These are phyloP conservation scores for Leptographium procerum DNA, from an alignment of 2,329 filamentous ascomycete genomes.

Conservation along the genomic window DNA sequence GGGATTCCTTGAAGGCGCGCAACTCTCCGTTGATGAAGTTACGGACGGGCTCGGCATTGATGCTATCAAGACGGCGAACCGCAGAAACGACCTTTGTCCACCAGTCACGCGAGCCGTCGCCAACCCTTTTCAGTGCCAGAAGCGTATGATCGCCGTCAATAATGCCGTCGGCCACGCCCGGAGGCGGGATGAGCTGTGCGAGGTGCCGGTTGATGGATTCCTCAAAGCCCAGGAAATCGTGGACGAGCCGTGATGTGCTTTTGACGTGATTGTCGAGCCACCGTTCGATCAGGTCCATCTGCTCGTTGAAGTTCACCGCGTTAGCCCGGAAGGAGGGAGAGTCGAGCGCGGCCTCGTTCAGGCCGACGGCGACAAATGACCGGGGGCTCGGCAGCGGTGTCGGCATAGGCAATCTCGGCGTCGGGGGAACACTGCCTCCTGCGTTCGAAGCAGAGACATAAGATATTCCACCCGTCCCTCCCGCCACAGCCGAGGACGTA, in stretches of 20 bases:
- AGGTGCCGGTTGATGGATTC: slow-evolving; percentile 68
- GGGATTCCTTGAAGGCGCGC: slow-evolving; percentile 73
- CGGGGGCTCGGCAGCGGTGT: slow-evolving; percentile 12
- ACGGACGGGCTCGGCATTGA: slow-evolving; percentile 72
- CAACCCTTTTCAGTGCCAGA: slow-evolving; percentile 71
- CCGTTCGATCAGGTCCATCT: slow-evolving; percentile 80
- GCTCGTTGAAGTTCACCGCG: slow-evolving; percentile 76
- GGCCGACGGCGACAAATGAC: slow-evolving; percentile 57
- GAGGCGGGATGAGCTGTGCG: slow-evolving; percentile 60
- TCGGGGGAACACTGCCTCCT: neutral
- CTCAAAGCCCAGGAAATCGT: slow-evolving; percentile 63
- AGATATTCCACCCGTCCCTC: neutral
- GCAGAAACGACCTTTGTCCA: slow-evolving; percentile 66
- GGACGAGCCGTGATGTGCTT: slow-evolving; percentile 42
- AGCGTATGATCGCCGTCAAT: slow-evolving; percentile 94
- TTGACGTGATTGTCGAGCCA: slow-evolving; percentile 64
- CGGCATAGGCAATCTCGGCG: neutral
- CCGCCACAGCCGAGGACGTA: neutral
- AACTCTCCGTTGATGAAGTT: slow-evolving; percentile 70
- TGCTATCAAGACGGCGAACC: slow-evolving; percentile 65
- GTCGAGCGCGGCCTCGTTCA: slow-evolving; percentile 93
- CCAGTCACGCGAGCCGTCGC: slow-evolving; percentile 77
- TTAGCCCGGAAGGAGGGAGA: slow-evolving; percentile 91
- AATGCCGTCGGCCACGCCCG: slow-evolving; percentile 62
- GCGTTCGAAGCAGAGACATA: neutral